phyloP scores from a whole-genome alignment of 306 rosid species.

The Lathyrus aphaca region DNA sequence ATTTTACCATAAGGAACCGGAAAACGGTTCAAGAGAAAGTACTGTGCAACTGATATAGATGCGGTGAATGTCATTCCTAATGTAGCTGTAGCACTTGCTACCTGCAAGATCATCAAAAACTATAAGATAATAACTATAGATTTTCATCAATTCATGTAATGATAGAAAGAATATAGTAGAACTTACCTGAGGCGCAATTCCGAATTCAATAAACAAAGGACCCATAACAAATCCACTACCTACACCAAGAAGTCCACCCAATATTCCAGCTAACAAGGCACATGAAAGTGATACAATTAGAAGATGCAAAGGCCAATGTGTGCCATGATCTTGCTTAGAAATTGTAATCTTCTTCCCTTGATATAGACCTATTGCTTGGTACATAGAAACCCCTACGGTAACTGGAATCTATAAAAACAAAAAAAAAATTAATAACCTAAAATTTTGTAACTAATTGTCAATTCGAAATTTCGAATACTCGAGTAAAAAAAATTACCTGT shows the following conservation, averaged over 20 bases:
- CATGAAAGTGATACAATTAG: conserved; percentile 50
- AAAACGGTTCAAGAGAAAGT: conserved; percentile 76
- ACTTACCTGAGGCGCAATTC: conserved; percentile 73
- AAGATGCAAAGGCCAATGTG: conserved; percentile 54
- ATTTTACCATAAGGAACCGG: conserved; percentile 78
- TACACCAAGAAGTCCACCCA: conserved; percentile 85
- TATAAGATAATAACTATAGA: background rate
- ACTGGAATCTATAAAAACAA: conserved; percentile 63
- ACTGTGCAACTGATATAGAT: conserved; percentile 82
- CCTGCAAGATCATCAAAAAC: conserved; percentile 44
- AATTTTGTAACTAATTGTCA: background rate
- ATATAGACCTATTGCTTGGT: conserved; percentile 66
- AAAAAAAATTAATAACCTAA: background rate
- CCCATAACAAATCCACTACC: conserved; percentile 94
- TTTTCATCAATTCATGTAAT: conserved; percentile 6
- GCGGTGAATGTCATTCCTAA: conserved; percentile 85
- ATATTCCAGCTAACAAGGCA: conserved; percentile 65
- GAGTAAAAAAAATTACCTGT: conserved; percentile 54
- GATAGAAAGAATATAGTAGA: background rate
- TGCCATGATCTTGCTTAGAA: conserved; percentile 52
- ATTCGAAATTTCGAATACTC: background rate
- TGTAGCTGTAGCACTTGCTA: conserved; percentile 87
- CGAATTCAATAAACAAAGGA: conserved; percentile 76
- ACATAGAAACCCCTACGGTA: conserved; percentile 60
- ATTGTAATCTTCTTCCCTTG: conserved; percentile 53